These are phyloP conservation scores for Mortierella sp. DNA, from an alignment of 371 early-diverging fungal genomes.

Conservation along the genomic window DNA sequence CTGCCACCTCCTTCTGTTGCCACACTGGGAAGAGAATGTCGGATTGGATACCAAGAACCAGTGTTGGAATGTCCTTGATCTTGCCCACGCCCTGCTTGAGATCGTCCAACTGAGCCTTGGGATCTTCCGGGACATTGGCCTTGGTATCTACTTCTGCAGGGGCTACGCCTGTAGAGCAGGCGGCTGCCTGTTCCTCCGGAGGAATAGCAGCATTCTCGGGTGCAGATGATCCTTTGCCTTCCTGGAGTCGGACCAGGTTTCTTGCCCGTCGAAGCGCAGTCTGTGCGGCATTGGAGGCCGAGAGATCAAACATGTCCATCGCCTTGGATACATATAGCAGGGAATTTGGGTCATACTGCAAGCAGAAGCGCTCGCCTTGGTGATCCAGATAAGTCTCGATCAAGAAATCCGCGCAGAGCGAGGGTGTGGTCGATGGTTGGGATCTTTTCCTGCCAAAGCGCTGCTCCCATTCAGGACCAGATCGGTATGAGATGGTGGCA, in stretches of 20 bases:
- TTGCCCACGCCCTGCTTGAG: slow-evolving; percentile 66
- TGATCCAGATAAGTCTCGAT: slow-evolving; percentile 97
- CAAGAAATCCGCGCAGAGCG: slow-evolving; percentile 91
- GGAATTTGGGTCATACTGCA: slow-evolving; percentile 95
- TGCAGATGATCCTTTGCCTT: slow-evolving; percentile 46
- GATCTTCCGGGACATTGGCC: slow-evolving; percentile 19
- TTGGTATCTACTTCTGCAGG: neutral
- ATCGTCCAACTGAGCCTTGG: slow-evolving; percentile 64
- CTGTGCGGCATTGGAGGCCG: slow-evolving; percentile 60
- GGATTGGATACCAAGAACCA: slow-evolving; percentile 93
- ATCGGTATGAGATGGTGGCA: slow-evolving; percentile 90
- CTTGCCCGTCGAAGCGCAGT: slow-evolving; percentile 59
- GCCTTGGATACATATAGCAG: slow-evolving; percentile 95
- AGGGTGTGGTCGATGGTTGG: slow-evolving; percentile 76
- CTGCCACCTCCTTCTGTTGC: slow-evolving; percentile 96
- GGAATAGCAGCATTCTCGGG: slow-evolving; percentile 48
- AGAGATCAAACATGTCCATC: slow-evolving; percentile 98
- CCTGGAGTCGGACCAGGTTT: slow-evolving; percentile 44
- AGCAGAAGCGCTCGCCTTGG: slow-evolving; percentile 92
- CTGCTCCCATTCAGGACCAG: slow-evolving; percentile 97
- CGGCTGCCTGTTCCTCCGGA: slow-evolving; percentile 35
- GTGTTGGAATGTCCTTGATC: slow-evolving; percentile 75
- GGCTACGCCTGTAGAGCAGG: slow-evolving; percentile 12
- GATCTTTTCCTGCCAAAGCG: slow-evolving; percentile 90
- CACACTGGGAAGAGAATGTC: slow-evolving; percentile 94